phyloP scores from a whole-genome alignment of 2,329 filamentous ascomycete genomes.

The Neonectria magnoliae region DNA sequence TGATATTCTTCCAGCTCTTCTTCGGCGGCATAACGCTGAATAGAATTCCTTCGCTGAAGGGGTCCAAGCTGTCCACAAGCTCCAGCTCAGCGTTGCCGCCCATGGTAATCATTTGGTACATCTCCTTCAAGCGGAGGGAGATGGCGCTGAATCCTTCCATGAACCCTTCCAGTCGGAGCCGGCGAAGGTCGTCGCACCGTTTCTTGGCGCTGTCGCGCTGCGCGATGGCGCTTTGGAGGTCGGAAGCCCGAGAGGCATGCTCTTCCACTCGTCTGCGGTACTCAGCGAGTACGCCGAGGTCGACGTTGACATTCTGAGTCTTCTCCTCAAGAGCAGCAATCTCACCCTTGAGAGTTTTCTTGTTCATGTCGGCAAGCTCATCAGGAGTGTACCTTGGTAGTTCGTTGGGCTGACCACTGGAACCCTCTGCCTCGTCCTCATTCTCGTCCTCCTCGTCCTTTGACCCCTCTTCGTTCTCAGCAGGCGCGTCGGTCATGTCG shows the following conservation, averaged over 20 bases:
- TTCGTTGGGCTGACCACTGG: conserved; percentile 58
- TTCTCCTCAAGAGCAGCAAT: conserved; percentile 72
- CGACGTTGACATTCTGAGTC: conserved; percentile 87
- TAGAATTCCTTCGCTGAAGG: conserved; percentile 94
- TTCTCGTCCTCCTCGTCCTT: conserved; percentile 37
- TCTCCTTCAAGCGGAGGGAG: conserved; percentile 94
- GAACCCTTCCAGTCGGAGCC: conserved; percentile 91
- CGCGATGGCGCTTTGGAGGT: conserved; percentile 80
- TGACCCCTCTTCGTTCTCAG: conserved; percentile 38
- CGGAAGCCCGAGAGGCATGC: conserved; percentile 81
- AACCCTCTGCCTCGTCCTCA: conserved; percentile 43
- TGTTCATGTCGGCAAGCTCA: conserved; percentile 73
- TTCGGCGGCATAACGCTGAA: conserved; percentile 99
- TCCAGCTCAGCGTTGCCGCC: conserved; percentile 98
- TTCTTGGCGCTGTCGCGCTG: conserved; percentile 89
- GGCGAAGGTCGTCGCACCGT: conserved; percentile 89
- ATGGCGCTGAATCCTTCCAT: conserved; percentile 98
- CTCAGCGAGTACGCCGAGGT: conserved; percentile 87
- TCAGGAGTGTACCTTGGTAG: conserved; percentile 82
- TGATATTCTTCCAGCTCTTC: conserved; percentile 99
- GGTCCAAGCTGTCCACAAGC: conserved; percentile 93
- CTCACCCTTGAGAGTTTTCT: conserved; percentile 68
- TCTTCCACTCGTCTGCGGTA: conserved; percentile 89
- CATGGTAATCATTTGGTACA: conserved; percentile 99
- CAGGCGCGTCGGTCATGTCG: conserved; percentile 44